Evolutionary conservation across 1,284 basidiomycete genomes (phyloP).

Genomic region (Ceratobasidium sp.): DNA sequence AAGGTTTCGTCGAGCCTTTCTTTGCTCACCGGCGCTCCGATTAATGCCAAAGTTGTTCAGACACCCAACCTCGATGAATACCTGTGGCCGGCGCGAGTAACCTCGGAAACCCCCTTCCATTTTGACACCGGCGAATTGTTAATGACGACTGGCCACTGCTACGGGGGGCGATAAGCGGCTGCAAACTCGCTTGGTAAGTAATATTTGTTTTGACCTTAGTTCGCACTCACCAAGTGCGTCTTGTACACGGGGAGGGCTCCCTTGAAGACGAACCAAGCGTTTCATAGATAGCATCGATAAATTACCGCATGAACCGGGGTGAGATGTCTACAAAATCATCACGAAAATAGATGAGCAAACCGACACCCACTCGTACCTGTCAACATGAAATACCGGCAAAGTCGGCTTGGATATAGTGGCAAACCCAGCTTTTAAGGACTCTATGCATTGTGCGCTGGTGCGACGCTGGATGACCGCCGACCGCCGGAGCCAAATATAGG

Average conservation of each 20-base stretch:
- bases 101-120: too few relatives aligned
- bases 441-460: slow-evolving; percentile 33
- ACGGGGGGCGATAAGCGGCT: neutral
- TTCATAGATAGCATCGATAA: neutral
- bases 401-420: slow-evolving; percentile 48
- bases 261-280: neutral
- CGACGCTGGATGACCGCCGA: neutral
- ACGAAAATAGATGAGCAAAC: too few relatives aligned
- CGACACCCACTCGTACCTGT: neutral
- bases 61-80: too few relatives aligned
- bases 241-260: neutral
- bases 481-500: slow-evolving; percentile 6
- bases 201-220: neutral
- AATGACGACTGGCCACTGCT: slow-evolving; percentile 10
- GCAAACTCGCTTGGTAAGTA: slow-evolving; percentile 15
- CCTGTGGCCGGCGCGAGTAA: too few relatives aligned
- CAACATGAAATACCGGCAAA: neutral
- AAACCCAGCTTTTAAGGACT: slow-evolving; percentile 23
- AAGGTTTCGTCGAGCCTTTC: too few relatives aligned
- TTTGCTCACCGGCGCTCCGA: too few relatives aligned
- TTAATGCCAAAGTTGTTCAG: too few relatives aligned
- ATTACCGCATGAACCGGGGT: neutral
- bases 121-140: neutral
- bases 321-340: neutral
- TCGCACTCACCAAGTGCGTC: too few relatives aligned